These are phyloP conservation scores for Penicillium freii DNA, from an alignment of 2,329 filamentous ascomycete species.

Conservation along the genomic window DNA sequence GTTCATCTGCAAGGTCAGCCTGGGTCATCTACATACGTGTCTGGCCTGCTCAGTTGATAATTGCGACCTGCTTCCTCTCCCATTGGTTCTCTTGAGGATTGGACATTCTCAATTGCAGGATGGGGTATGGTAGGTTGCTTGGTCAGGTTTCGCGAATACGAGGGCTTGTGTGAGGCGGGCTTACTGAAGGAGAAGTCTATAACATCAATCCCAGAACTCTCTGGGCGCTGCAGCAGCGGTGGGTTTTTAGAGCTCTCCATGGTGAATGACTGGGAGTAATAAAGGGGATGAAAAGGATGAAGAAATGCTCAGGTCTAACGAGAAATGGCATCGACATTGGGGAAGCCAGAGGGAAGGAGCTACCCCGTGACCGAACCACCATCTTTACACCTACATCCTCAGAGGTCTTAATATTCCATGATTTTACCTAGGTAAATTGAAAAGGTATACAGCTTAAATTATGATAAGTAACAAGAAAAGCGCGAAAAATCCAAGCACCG, in stretches of 20 bases:
- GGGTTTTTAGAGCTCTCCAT: neutral
- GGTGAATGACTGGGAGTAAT: neutral
- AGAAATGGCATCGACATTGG: neutral
- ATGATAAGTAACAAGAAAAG: neutral
- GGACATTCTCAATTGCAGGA: neutral
- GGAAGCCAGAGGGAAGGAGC: neutral
- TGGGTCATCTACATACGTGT: conserved; percentile 2
- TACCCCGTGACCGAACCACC: neutral
- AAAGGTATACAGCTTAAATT: neutral
- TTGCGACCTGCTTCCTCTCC: neutral
- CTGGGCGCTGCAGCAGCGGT: conserved; percentile 32
- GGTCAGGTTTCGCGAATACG: conserved; percentile 21
- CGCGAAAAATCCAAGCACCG: neutral
- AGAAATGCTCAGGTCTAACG: neutral
- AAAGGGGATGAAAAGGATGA: no score
- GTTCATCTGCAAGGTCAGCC: no score
- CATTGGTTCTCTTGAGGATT: neutral
- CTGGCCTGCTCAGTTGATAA: neutral
- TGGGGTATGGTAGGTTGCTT: conserved; percentile 6
- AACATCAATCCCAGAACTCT: conserved; percentile 30
- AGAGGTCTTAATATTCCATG: neutral
- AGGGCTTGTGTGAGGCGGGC: conserved; percentile 26
- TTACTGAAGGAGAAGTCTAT: conserved; percentile 36
- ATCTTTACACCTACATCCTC: neutral
- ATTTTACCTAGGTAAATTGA: no score